phyloP scores from a whole-genome alignment of 768 basidiomycete species.

The Pluteus cervinus region DNA sequence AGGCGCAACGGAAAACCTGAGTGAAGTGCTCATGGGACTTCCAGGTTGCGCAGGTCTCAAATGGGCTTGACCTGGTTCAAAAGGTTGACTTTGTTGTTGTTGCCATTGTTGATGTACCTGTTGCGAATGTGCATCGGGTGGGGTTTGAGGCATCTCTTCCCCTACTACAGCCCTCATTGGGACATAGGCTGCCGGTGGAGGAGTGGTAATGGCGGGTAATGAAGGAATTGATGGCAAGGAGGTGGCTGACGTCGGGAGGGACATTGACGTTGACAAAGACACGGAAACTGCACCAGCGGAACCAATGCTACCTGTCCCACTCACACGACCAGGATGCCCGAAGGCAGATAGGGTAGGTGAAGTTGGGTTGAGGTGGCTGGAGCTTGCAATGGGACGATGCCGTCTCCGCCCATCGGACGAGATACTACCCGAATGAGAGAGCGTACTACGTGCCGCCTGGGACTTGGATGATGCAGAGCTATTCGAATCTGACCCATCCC shows the following conservation, averaged over 20 bases:
- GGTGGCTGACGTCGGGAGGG: neutral
- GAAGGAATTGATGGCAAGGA: neutral
- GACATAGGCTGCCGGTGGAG: slow-evolving; percentile 3
- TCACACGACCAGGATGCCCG: slow-evolving; percentile 20
- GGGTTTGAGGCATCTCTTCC: neutral
- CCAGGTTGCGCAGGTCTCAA: slow-evolving; percentile 17
- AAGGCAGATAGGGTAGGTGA: slow-evolving; percentile 51
- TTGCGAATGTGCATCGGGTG: too few relatives aligned
- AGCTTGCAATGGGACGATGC: slow-evolving; percentile 10
- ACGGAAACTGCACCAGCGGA: slow-evolving; percentile 6
- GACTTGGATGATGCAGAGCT: slow-evolving; percentile 54
- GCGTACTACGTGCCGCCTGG: slow-evolving; percentile 35
- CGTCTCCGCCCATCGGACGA: slow-evolving; percentile 45
- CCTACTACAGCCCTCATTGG: slow-evolving; percentile 4
- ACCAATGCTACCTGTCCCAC: slow-evolving; percentile 11
- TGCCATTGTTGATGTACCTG: slow-evolving; percentile 2
- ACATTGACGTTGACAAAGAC: neutral
- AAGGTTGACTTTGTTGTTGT: too few relatives aligned
- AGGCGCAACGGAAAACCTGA: slow-evolving; percentile 26
- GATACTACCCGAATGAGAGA: slow-evolving; percentile 46
- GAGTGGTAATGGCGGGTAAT: neutral
- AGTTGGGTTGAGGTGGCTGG: slow-evolving; percentile 14
- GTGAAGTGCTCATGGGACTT: slow-evolving; percentile 12
- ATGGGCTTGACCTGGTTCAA: slow-evolving; percentile 9
- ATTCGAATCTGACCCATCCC: slow-evolving; percentile 32